Evolutionary conservation across 2,329 filamentous ascomycete species (phyloP).

Genomic region (Alternaria conjuncta): DNA sequence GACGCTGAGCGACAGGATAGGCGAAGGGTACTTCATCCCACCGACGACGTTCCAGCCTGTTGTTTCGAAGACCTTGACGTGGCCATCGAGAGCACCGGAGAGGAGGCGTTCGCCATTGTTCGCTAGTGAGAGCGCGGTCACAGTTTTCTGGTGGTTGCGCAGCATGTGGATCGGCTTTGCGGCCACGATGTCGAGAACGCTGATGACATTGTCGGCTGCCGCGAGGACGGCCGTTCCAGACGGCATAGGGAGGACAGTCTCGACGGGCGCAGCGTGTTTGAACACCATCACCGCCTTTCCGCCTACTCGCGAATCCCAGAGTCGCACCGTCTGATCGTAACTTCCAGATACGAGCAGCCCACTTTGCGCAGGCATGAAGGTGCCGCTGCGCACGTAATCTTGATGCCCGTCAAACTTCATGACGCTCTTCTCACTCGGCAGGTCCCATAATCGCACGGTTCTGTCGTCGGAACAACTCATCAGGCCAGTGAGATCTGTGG

Average conservation of each 20-base stretch:
- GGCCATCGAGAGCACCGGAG: slow-evolving; percentile 88
- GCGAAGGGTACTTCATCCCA: slow-evolving; percentile 89
- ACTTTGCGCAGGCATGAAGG: slow-evolving; percentile 78
- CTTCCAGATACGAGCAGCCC: slow-evolving; percentile 83
- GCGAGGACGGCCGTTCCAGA: slow-evolving; percentile 87
- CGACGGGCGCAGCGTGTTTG: slow-evolving; percentile 88
- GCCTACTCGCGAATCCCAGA: slow-evolving; percentile 88
- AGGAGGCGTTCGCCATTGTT: slow-evolving; percentile 82
- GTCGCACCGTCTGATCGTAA: slow-evolving; percentile 90
- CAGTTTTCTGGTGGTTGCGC: slow-evolving; percentile 96
- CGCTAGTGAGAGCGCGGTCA: slow-evolving; percentile 83
- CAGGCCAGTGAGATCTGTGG: slow-evolving; percentile 80
- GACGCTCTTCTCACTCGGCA: slow-evolving; percentile 78
- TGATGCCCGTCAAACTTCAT: slow-evolving; percentile 83
- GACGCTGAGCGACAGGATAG: slow-evolving; percentile 83
- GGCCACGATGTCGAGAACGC: slow-evolving; percentile 89
- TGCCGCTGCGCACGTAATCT: slow-evolving; percentile 89
- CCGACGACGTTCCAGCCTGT: slow-evolving; percentile 95
- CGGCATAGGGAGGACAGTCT: slow-evolving; percentile 85
- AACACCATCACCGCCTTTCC: slow-evolving; percentile 80
- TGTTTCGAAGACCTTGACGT: slow-evolving; percentile 97
- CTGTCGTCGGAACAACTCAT: slow-evolving; percentile 92
- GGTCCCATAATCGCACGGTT: slow-evolving; percentile 92
- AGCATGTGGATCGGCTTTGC: slow-evolving; percentile 86
- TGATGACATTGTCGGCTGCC: slow-evolving; percentile 83